Base-by-base conservation (phyloP, 306 rosid species). In the Rosa persica region DNA sequence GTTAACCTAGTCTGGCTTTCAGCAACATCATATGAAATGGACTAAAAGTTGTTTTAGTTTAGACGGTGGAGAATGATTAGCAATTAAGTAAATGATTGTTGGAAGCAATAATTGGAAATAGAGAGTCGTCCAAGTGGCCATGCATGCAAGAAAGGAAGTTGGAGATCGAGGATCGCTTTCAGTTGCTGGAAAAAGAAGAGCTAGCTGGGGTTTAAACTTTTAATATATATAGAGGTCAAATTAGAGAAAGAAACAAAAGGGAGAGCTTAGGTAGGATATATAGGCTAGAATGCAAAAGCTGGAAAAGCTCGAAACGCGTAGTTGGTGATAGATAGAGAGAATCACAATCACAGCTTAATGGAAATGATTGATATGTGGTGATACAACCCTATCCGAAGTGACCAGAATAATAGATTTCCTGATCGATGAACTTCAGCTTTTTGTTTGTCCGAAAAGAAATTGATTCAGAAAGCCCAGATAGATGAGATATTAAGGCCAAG, bases 191-290 rank as follows among this genome's bases (percentile, higher is more conserved):
- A 58, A 57, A 58, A 10, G 65, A 11, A 3, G 36, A 58, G 36
- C 65, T 10, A 23, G 36, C 6, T 23, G 12, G 4, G 62, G 30
- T 8, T 55, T n/a, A n/a, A n/a, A n/a, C n/a, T n/a, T n/a, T n/a
- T n/a, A n/a, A n/a, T n/a, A 8, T 25, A 64, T 64, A 27, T 34
- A 65, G 4, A 16, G 47, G 62, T 51, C 46, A 49, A 46, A 72
- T 30, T 46, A 49, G 46, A 10, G 76, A 51, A 51, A n/a, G 47
- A 73, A 73, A 73, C 66, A 38, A 73, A 22, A 25, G 34, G 34
- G 38, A 38, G 8, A 10, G 48, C 66, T 54, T 58, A 23, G 36
- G 36, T 58, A 57, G 34, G 64, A 23, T 23, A 1, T n/a, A 46
- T 12, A 47, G 17, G 65, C 20, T 22, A 11, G 4, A 36, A 12